A percentile compares a stretch with the other conserved stretches of the same genome.
Evolutionary conservation across 2,329 filamentous ascomycete genomes (phyloP).

Genomic region (Ceratocystis cacaofunesta): DNA sequence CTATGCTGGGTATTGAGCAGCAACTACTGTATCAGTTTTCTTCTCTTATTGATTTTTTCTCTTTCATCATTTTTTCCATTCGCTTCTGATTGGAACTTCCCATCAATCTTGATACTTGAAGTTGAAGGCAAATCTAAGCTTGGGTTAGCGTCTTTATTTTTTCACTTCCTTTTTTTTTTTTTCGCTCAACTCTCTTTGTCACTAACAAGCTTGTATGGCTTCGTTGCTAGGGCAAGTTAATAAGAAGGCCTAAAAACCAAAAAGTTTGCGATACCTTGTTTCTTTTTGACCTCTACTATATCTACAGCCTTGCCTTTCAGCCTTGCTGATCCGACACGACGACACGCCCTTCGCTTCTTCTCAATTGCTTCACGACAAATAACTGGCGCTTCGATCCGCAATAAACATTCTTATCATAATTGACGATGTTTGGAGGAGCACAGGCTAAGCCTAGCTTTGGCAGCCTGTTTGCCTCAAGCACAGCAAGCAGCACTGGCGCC

Average conservation of each 20-base stretch:
- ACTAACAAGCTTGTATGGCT: neutral
- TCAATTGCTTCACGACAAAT: neutral
- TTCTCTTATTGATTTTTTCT: neutral
- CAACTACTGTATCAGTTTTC: neutral
- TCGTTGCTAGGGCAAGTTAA: neutral
- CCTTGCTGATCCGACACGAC: neutral
- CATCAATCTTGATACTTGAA: neutral
- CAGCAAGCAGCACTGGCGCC: conserved; percentile 14
- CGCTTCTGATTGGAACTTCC: neutral
- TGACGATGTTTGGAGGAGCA: conserved; percentile 12
- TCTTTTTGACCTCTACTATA: neutral
- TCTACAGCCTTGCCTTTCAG: conserved; percentile 1
- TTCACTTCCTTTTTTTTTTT: neutral
- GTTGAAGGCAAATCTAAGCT: neutral
- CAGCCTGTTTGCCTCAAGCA: conserved; percentile 13
- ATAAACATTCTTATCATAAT: neutral
- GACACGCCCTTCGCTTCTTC: neutral
- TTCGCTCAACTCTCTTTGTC: neutral
- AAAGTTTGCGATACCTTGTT: conserved; percentile 4
- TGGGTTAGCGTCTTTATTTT: neutral
- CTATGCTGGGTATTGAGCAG: neutral
- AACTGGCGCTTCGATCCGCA: neutral
- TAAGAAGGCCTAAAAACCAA: neutral
- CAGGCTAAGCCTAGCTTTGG: conserved; percentile 14
- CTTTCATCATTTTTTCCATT: neutral